These are phyloP conservation scores for Picochlorum sp. DNA, from an alignment of 139 green algal species.

Conservation along the genomic window DNA sequence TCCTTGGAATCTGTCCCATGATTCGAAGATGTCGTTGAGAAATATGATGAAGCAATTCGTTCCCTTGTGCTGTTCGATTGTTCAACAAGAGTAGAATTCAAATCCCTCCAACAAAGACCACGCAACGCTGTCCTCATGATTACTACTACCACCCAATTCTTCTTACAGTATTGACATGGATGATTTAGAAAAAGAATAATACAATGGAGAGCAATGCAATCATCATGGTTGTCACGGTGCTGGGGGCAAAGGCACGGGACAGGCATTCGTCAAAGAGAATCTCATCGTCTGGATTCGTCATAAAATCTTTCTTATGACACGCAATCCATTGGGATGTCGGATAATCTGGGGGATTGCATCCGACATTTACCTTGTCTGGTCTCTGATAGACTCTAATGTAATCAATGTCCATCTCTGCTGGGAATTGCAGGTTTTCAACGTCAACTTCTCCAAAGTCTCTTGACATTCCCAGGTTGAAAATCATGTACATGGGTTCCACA, in stretches of 20 bases:
- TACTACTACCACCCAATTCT: too few relatives aligned
- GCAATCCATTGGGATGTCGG: constrained; percentile 34
- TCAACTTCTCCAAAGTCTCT: constrained; percentile 22
- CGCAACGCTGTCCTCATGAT: too few relatives aligned
- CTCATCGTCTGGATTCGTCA: constrained; percentile 1
- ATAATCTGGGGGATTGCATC: constrained; percentile 31
- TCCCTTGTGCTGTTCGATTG: too few relatives aligned
- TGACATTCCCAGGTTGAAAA: constrained; percentile 46
- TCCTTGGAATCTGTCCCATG: too few relatives aligned
- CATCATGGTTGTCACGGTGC: not conserved
- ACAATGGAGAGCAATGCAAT: not conserved
- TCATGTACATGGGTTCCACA: constrained; percentile 39
- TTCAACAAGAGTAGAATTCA: too few relatives aligned
- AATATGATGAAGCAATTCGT: too few relatives aligned
- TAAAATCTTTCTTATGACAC: constrained; percentile 23
- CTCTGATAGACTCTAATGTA: constrained; percentile 38
- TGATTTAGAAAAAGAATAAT: too few relatives aligned
- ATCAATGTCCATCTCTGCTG: constrained; percentile 26
- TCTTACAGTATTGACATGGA: too few relatives aligned
- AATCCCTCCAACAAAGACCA: too few relatives aligned
- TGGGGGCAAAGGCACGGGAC: not conserved
- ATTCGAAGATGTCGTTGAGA: too few relatives aligned
- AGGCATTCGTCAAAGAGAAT: constrained; percentile 1
- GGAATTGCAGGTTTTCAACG: constrained; percentile 23
- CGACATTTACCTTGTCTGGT: constrained; percentile 22